Percentiles rank a stretch among this genome's conserved stretches.
These are phyloP conservation scores for Cyclotella baltica DNA, from an alignment of 108 stramenopile genomes.

Conservation along the genomic window DNA sequence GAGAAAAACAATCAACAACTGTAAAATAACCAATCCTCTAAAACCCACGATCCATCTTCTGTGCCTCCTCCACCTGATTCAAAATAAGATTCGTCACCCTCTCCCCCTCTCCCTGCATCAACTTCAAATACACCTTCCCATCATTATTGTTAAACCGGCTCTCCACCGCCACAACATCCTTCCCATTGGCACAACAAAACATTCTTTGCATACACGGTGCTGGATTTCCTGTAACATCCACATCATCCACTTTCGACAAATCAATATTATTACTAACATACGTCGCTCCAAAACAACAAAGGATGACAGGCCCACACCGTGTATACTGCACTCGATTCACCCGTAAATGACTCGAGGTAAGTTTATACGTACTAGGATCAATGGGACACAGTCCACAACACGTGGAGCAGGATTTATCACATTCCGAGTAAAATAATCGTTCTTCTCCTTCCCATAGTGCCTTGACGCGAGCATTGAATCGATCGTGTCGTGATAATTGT, in stretches of 20 bases:
- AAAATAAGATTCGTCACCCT: slow-evolving; percentile 52
- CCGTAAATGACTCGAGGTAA: slow-evolving; percentile 50
- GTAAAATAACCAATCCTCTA: too few relatives aligned
- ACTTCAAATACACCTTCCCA: slow-evolving; percentile 32
- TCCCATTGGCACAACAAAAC: slow-evolving; percentile 43
- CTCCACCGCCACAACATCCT: slow-evolving; percentile 25
- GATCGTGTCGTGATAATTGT: slow-evolving; percentile 29
- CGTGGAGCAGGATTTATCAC: slow-evolving; percentile 17
- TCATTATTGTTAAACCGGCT: slow-evolving; percentile 34
- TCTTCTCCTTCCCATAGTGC: slow-evolving; percentile 58
- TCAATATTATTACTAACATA: slow-evolving; percentile 59
- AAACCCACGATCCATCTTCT: slow-evolving; percentile 57
- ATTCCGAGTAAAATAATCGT: slow-evolving; percentile 49
- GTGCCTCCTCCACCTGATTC: slow-evolving; percentile 63
- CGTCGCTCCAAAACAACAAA: slow-evolving; percentile 45
- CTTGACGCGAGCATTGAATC: slow-evolving; percentile 45
- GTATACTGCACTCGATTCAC: slow-evolving; percentile 53
- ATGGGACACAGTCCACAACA: slow-evolving; percentile 54
- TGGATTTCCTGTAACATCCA: slow-evolving; percentile 57
- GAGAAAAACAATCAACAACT: too few relatives aligned
- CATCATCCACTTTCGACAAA: slow-evolving; percentile 56
- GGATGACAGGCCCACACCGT: slow-evolving; percentile 51
- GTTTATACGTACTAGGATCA: slow-evolving; percentile 54
- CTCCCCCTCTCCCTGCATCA: slow-evolving; percentile 47
- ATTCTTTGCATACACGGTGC: slow-evolving; percentile 53